A percentile compares a stretch with the other conserved stretches of the same genome.
Conservation (phyloP, 345 rosid genomes). For the Syzygium jambos region DNA sequence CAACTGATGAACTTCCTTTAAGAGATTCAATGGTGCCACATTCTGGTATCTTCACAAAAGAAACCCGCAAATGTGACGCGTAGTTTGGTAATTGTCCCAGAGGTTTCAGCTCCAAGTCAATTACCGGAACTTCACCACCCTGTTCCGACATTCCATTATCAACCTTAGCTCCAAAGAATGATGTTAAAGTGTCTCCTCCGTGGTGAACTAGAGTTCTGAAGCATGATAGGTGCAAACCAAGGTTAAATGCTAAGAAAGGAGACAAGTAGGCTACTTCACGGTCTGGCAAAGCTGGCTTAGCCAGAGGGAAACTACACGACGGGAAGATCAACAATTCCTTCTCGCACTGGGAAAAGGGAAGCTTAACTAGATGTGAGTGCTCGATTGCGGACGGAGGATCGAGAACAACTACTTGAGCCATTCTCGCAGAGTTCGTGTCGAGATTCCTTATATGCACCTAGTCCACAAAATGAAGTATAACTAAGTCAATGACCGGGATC, state of each 20-base stretch:
- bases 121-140: slow-evolving; percentile 14
- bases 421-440: slow-evolving; percentile 36
- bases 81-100: slow-evolving; percentile 36
- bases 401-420: slow-evolving; percentile 65
- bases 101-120: slow-evolving; percentile 56
- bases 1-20: slow-evolving; percentile 46
- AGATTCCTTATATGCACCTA: slow-evolving; percentile 59
- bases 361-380: slow-evolving; percentile 1
- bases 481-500: not conserved
- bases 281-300: slow-evolving; percentile 14
- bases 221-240: slow-evolving; percentile 66
- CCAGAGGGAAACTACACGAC: slow-evolving; percentile 24
- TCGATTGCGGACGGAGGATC: slow-evolving; percentile 53
- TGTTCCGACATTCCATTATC: slow-evolving; percentile 23
- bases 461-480: not conserved
- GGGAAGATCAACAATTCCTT: slow-evolving; percentile 59
- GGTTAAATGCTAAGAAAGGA: slow-evolving; percentile 82
- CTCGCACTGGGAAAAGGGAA: slow-evolving; percentile 14
- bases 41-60: slow-evolving; percentile 86
- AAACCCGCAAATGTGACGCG: slow-evolving; percentile 86
- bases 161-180: slow-evolving; percentile 42
- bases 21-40: slow-evolving; percentile 71
- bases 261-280: slow-evolving; percentile 65
- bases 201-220: slow-evolving; percentile 47
- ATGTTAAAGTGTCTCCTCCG: slow-evolving; percentile 48